These are phyloP conservation scores for Colletotrichum musicola DNA, from an alignment of 2,329 filamentous ascomycete species.

Conservation along the genomic window DNA sequence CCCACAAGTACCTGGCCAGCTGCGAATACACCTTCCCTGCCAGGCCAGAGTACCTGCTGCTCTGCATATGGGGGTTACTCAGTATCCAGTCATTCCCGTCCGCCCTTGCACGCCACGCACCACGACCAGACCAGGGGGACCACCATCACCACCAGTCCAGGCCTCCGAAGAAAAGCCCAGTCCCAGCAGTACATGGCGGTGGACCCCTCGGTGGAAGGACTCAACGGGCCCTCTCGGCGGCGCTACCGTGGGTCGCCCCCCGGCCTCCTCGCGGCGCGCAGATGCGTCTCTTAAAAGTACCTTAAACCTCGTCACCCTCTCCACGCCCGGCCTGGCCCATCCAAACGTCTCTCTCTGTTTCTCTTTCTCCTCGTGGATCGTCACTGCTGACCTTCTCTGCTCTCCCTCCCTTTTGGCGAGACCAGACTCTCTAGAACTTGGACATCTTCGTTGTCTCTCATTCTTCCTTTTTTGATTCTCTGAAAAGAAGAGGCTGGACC, in stretches of 20 bases:
- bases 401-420: constrained; percentile 16
- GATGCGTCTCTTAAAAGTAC: constrained; percentile 32
- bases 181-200: too few species aligned
- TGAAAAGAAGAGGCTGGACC: constrained; percentile 31
- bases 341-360: constrained; percentile 31
- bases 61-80: constrained; percentile 6
- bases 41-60: neutral
- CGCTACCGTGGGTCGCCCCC: constrained; percentile 22
- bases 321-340: constrained; percentile 18
- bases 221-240: constrained; percentile 29
- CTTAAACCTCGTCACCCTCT: constrained; percentile 20
- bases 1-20: constrained; percentile 8
- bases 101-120: constrained; percentile 36
- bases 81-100: constrained; percentile 35
- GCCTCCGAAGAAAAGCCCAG: too few species aligned
- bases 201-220: constrained; percentile 13
- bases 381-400: constrained; percentile 27
- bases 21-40: too few species aligned
- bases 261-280: constrained; percentile 31
- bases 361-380: constrained; percentile 16
- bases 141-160: constrained; percentile 6
- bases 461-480: constrained; percentile 21
- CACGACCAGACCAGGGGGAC: neutral
- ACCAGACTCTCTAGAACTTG: constrained; percentile 23
- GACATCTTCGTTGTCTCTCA: neutral